Evolutionary conservation across 192 early-diverging fungal genomes (phyloP), one percentile per base, ranked within the genome.

Genomic region (Backusella australiensis): DNA sequence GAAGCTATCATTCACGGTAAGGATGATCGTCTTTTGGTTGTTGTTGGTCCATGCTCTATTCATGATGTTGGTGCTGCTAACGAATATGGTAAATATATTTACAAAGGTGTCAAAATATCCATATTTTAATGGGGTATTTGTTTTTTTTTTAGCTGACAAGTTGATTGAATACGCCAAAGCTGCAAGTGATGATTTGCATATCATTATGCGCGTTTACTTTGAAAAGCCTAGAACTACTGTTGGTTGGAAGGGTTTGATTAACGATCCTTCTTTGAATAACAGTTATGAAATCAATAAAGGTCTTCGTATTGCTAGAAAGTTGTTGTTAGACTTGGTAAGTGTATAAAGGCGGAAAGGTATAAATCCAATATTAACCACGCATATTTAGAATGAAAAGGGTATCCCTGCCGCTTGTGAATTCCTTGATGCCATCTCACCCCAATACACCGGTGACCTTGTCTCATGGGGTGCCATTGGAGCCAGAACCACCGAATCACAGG

Each of bases 241-340:
- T 12, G 96, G 96, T 17, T 98, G 96, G 96, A 97, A 97, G 81
- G 97, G 96, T 17, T 86, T 98, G 36, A 98, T 94, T 79, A 93
- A 93, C 77, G 93, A 93, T 74, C 92, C 93, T 34, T 80, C 85
- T 34, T 83, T 93, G 39, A 91, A 94, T 81, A 85, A 89, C 83
- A 86, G 86, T 59, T 94, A 89, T 77, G 83, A 90, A 76, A 94
- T 94, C 78, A 94, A 94, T 85, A 92, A 93, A 89, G 93, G 93
- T 65, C 86, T 94, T 72, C 90, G 91, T 67, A 86, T 91, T 81
- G 91, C 90, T 34, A 91, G 93, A 69, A 84, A 87, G 49, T 82
- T 94, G 35, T 82, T 93, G 36, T 74, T 93, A 53, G 89, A 94
- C 66, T 81, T 94, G 76, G 89, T 90, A 87, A 81, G 81, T 52